These are phyloP conservation scores for Gaeumannomyces tritici DNA, from an alignment of 2,329 filamentous ascomycete genomes.

Conservation along the genomic window DNA sequence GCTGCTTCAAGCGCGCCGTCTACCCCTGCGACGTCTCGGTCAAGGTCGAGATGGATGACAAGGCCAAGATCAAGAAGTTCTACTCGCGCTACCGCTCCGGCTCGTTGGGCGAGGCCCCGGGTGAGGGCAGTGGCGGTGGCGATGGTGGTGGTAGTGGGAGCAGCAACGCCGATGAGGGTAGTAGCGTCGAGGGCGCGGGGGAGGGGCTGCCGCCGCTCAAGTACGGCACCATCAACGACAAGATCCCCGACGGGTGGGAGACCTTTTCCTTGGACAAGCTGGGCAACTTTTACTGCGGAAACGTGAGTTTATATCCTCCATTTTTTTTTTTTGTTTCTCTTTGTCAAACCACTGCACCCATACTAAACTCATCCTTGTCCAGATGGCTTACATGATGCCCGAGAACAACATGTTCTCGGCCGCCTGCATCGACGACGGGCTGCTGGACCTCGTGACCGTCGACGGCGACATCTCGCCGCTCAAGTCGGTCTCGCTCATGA, in stretches of 20 bases:
- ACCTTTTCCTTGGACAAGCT: conserved; percentile 64
- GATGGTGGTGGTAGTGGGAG: neutral
- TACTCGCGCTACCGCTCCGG: conserved; percentile 32
- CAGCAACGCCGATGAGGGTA: neutral
- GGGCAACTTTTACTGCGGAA: conserved; percentile 90
- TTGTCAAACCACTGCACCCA: neutral
- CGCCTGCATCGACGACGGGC: conserved; percentile 72
- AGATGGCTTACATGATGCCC: conserved; percentile 87
- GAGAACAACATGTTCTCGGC: conserved; percentile 83
- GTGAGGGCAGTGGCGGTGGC: neutral
- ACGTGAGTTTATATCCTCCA: conserved; percentile 39
- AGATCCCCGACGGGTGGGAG: conserved; percentile 70
- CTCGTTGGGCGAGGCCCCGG: neutral
- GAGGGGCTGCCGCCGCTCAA: conserved; percentile 60
- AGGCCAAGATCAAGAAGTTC: conserved; percentile 62
- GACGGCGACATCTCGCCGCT: conserved; percentile 62
- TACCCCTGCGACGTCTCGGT: conserved; percentile 88
- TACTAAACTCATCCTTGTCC: neutral
- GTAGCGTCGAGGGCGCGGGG: conserved; percentile 6
- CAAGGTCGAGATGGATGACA: conserved; percentile 71
- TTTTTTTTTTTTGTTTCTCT: neutral
- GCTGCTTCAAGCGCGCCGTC: conserved; percentile 63
- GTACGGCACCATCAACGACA: conserved; percentile 72
- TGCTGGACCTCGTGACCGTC: conserved; percentile 75
- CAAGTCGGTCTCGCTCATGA: conserved; percentile 59